A percentile compares a stretch with the other conserved stretches of the same genome.
phyloP scores from a whole-genome alignment of 371 early-diverging fungal species.

The Nematocida sp. region DNA sequence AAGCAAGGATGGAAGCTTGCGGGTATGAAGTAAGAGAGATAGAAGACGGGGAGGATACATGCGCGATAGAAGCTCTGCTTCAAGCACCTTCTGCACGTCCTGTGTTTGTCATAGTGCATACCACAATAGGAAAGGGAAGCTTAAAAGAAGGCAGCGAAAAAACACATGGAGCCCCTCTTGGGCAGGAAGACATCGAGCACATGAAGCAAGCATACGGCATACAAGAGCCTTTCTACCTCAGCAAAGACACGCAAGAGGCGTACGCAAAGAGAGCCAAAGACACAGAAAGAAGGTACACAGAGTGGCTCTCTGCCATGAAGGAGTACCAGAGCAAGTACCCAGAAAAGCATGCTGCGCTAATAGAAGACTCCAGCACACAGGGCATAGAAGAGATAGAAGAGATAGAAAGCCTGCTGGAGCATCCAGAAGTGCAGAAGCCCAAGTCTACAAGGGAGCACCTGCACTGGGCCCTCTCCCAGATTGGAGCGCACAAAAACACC shows the following conservation, averaged over 20 bases:
- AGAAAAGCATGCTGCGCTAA: neutral
- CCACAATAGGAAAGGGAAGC: slow-evolving; percentile 74
- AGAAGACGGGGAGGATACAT: slow-evolving; percentile 79
- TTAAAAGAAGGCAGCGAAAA: slow-evolving; percentile 76
- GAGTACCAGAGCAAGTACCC: neutral
- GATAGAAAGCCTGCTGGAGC: slow-evolving; percentile 66
- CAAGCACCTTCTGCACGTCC: slow-evolving; percentile 68
- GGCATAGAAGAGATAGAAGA: neutral
- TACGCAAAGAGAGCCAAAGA: slow-evolving; percentile 58
- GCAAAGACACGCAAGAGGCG: neutral
- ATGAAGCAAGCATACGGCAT: slow-evolving; percentile 75
- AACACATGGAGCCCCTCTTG: slow-evolving; percentile 78
- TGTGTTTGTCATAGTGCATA: slow-evolving; percentile 61
- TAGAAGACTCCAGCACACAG: neutral
- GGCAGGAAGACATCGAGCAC: slow-evolving; percentile 72
- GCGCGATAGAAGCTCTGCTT: slow-evolving; percentile 66
- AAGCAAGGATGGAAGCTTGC: slow-evolving; percentile 77
- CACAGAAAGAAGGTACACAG: slow-evolving; percentile 69
- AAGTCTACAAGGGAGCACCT: slow-evolving; percentile 60
- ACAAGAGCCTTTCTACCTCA: slow-evolving; percentile 60
- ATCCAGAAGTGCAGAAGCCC: slow-evolving; percentile 56
- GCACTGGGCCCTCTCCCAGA: slow-evolving; percentile 74
- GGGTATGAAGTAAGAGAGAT: slow-evolving; percentile 80
- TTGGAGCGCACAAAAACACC: slow-evolving; percentile 54
- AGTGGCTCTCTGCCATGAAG: slow-evolving; percentile 71